Percentiles rank a stretch among this genome's conserved stretches.
phyloP scores from a whole-genome alignment of 352 stramenopile genomes.

The Phytophthora tentaculata region DNA sequence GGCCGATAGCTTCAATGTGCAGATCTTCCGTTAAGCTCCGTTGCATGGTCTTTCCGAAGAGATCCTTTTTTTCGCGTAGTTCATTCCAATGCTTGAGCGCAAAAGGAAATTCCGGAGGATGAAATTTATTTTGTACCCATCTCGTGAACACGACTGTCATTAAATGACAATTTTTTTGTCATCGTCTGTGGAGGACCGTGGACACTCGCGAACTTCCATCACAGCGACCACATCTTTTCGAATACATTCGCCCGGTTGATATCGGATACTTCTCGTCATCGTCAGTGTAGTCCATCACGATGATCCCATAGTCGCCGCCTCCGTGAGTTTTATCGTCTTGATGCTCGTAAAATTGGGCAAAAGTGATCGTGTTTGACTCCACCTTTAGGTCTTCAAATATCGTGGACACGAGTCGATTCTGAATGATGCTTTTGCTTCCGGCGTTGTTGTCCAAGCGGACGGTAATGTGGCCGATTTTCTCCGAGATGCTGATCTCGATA shows the following conservation, averaged over 20 bases:
- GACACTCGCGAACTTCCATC: slow-evolving; percentile 41
- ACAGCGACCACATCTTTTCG: slow-evolving; percentile 50
- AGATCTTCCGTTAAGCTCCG: slow-evolving; percentile 33
- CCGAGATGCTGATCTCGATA: slow-evolving; percentile 68
- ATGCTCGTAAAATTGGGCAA: slow-evolving; percentile 37
- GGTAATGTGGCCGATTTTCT: slow-evolving; percentile 60
- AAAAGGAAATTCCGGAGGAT: slow-evolving; percentile 30
- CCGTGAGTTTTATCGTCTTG: too few relatives aligned
- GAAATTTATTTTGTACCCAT: slow-evolving; percentile 39
- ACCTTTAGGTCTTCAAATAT: slow-evolving; percentile 40
- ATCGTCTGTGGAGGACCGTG: neutral
- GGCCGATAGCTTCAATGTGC: slow-evolving; percentile 11
- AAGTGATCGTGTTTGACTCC: slow-evolving; percentile 49
- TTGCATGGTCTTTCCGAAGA: slow-evolving; percentile 35
- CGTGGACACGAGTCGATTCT: slow-evolving; percentile 57
- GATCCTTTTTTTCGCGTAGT: slow-evolving; percentile 36
- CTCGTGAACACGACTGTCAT: slow-evolving; percentile 35
- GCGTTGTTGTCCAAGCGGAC: slow-evolving; percentile 67
- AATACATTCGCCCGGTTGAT: slow-evolving; percentile 37
- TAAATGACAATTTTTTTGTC: too few relatives aligned
- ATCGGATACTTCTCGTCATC: slow-evolving; percentile 53
- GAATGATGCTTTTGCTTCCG: slow-evolving; percentile 43
- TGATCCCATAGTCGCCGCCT: slow-evolving; percentile 45
- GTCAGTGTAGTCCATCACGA: slow-evolving; percentile 47
- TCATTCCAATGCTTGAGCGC: slow-evolving; percentile 28